Conservation (phyloP, 305 asterid genomes). For the Petunia hybrid region DNA sequence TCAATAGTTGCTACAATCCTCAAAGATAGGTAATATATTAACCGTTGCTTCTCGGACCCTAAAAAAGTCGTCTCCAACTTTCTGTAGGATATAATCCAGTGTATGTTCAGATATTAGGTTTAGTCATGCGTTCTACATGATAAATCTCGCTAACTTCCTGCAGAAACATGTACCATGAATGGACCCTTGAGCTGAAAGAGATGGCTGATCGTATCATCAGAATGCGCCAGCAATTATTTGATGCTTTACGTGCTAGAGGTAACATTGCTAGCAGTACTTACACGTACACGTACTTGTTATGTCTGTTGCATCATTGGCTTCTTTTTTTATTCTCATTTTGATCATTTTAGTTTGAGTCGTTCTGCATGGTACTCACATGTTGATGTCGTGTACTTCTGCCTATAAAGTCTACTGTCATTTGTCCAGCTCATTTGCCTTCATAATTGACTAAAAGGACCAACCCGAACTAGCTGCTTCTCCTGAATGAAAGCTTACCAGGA, state of each 20-base stretch:
- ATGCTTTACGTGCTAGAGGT: constrained; percentile 83
- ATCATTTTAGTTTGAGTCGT: neutral
- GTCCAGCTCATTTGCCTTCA: neutral
- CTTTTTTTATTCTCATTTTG: neutral
- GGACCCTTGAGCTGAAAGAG: constrained; percentile 95
- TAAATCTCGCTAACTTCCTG: constrained; percentile 31
- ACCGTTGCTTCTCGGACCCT: constrained; percentile 22
- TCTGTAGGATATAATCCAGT: constrained; percentile 13
- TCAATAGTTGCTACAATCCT: constrained; percentile 93
- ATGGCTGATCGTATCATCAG: constrained; percentile 98
- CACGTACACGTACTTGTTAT: neutral
- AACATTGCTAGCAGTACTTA: constrained; percentile 14
- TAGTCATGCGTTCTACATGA: constrained; percentile 22
- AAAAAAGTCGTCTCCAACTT: constrained; percentile 20
- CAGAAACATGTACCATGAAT: constrained; percentile 81
- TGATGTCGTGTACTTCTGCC: neutral
- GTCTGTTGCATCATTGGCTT: constrained; percentile 5
- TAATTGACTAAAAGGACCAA: neutral
- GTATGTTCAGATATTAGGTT: constrained; percentile 4
- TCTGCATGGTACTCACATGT: neutral
- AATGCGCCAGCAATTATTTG: constrained; percentile 91
- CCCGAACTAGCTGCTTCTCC: neutral
- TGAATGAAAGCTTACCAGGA: constrained; percentile 5
- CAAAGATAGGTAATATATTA: constrained; percentile 73
- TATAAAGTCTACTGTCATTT: neutral